Base-by-base conservation (phyloP, 306 rosid species). In the Coriaria nepalensis region DNA sequence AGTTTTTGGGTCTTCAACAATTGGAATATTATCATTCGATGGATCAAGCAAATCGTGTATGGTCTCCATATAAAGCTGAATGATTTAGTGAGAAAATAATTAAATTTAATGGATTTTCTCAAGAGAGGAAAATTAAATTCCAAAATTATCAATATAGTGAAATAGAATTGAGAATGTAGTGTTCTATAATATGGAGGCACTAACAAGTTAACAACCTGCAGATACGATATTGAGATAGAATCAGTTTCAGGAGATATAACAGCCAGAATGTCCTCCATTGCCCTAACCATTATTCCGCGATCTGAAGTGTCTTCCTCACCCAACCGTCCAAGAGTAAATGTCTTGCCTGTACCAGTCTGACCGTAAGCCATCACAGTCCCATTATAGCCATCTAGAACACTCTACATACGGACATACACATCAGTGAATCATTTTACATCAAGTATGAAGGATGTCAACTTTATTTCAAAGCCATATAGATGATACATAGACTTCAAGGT, bases 301-400 rank as follows among this genome's bases (percentile, higher is more conserved):
- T 70, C 73, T 47, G 96, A 76, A 43, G 79, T 51, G 43, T 86
- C 93, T 59, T 71, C 79, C 61, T 86, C 86, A 42, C 96, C 96
- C 10, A 86, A 33, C 38, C 65, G 72, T 70, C 96, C 96, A 68
- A 86, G 90, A 9, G 96, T 86, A 70, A 82, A 86, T 44, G 96
- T 86, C 64, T 86, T 86, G 13, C 93, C 96, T 4, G 96, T 86
- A 40, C 96, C 96, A 40, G 96, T 86, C 75, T 86, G 96, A 48
- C 96, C 96, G 57, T 86, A 86, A 58, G 96, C 96, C 96, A 86
- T 86, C 55, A 86, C 90, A 10, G 86, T 86, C 62, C 96, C 96
- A 70, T 86, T 86, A 50, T 82, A 86, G 47, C 96, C 93, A 63
- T 86, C 90, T 53, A 86, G 73, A 55, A 86, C 93, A 64, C 96